Conservation (phyloP, 2,329 filamentous ascomycete genomes). For the Aspergillus proliferans region DNA sequence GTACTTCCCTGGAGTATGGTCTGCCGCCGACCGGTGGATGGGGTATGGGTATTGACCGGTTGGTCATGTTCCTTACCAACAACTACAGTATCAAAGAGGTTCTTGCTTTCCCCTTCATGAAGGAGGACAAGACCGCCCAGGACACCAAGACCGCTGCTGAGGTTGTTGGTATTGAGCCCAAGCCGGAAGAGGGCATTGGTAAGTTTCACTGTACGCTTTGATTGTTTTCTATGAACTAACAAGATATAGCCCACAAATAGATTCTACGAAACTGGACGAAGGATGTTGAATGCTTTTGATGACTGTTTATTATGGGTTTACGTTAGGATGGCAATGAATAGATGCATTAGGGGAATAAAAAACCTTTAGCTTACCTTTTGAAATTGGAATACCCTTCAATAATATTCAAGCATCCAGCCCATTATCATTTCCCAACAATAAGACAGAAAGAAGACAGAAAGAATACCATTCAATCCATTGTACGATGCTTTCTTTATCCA, state of each 20-base stretch:
- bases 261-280: conserved; percentile 7
- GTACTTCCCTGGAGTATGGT: conserved; percentile 80
- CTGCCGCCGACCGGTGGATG: conserved; percentile 91
- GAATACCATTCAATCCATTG: too few relatives aligned
- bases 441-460: too few relatives aligned
- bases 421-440: too few relatives aligned
- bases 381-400: not conserved
- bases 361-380: conserved; percentile 6
- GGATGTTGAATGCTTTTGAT: conserved; percentile 8
- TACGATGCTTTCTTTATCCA: too few relatives aligned
- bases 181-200: conserved; percentile 56
- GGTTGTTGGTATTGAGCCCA: conserved; percentile 54
- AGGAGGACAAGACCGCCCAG: conserved; percentile 61
- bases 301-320: conserved; percentile 15
- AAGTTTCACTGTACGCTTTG: conserved; percentile 19
- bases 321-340: conserved; percentile 16
- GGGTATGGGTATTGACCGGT: conserved; percentile 91
- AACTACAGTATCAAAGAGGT: conserved; percentile 97
- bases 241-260: conserved; percentile 29
- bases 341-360: conserved; percentile 16
- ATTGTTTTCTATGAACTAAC: conserved; percentile 11
- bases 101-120: conserved; percentile 95
- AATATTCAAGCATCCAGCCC: too few relatives aligned
- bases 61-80: conserved; percentile 94
- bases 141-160: conserved; percentile 53